Evolutionary conservation across 169 alveolate genomes (phyloP), one percentile per base, ranked within the genome.

Genomic region (Plasmodium chabaudi): DNA sequence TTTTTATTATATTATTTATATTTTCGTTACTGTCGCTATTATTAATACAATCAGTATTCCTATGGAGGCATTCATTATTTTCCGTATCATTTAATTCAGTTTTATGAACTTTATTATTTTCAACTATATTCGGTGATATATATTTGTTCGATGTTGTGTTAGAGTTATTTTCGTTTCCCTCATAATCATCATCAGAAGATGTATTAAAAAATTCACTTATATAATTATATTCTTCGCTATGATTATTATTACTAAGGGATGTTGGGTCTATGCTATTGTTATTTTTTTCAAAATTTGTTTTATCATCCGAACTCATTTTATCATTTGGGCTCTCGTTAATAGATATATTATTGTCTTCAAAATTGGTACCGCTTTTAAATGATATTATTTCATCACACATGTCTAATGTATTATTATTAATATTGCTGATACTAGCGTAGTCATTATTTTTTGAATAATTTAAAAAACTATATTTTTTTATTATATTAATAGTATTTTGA

Each of bases 141-240:
- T 49, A 6, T 15, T 71, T 67, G 1, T 71, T 60, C 4, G 12
- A 55, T 13, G 0, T 6, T 49, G 9, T 23, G 34, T 51, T 39
- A 23, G 25, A 25, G 12, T 21, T 71, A 19, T 3, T 4, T 4
- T 49, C 87, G 34, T n/a, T 49, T 34, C 7, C 42, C 15, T 17
- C 68, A 65, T 42, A 51, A 46, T 25, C 65, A n/a, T 79, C 89
- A 21, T 79, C 89, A 6, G 88, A 75, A 9, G 89, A 51, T 12
- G 89, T 61, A 60, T 67, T 10, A 34, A 79, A 79, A 19, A 79
- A 79, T 47, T 79, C 82, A 57, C 63, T 79, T 53, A 79, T 79
- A 47, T 79, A 79, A 47, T 79, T 59, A 55, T 79, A 65, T 9
- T 67, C 79, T 53, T 79, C 89, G 10, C n/a, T 2, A 27, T 77